phyloP scores from a whole-genome alignment of 306 rosid genomes.

The Acacia confusa region DNA sequence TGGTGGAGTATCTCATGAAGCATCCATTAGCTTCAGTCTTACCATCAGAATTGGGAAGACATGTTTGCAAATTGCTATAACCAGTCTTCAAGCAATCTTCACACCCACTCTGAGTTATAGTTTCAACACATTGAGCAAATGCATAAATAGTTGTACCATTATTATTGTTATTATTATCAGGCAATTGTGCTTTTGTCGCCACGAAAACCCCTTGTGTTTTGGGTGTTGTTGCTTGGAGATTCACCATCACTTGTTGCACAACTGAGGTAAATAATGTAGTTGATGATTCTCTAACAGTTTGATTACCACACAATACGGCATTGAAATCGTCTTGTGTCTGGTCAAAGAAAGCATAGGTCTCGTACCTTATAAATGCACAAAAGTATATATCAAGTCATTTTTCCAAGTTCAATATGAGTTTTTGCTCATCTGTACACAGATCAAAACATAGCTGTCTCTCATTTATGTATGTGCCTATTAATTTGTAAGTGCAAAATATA shows the following conservation, averaged over 20 bases:
- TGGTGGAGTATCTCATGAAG: too few species aligned
- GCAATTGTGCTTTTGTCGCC: background rate
- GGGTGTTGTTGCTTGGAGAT: background rate
- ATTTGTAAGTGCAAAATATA: too few species aligned
- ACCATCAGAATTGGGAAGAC: background rate
- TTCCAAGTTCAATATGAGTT: background rate
- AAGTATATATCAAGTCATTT: background rate
- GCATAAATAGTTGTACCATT: background rate
- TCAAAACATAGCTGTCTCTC: too few species aligned
- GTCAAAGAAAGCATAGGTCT: background rate
- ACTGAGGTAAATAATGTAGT: background rate
- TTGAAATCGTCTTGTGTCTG: background rate
- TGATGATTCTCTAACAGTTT: background rate
- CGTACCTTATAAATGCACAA: background rate
- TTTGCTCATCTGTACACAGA: too few species aligned
- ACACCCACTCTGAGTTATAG: background rate
- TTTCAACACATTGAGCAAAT: background rate
- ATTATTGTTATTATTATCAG: background rate
- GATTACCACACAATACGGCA: background rate
- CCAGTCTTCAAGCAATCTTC: background rate
- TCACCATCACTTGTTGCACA: background rate
- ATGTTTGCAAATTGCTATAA: background rate
- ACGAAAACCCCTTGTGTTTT: background rate
- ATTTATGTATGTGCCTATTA: too few species aligned
- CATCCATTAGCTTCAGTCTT: background rate